phyloP scores from a whole-genome alignment of 2,329 filamentous ascomycete genomes.

The Talaromyces rugulosus region DNA sequence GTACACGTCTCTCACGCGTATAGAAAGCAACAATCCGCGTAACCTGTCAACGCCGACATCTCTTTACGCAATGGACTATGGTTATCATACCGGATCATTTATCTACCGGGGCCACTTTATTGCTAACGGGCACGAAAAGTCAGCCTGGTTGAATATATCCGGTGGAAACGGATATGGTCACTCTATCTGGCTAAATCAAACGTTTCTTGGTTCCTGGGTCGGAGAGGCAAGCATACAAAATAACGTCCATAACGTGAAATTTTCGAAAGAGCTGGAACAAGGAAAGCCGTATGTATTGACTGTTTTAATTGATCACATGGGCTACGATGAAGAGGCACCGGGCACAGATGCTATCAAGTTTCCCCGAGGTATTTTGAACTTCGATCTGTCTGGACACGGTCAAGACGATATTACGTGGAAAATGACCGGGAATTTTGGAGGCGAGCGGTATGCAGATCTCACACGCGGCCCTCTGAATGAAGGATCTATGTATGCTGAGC shows the following conservation, averaged over 20 bases:
- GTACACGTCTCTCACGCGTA: slow-evolving; percentile 60
- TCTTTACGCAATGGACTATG: slow-evolving; percentile 68
- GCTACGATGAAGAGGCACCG: slow-evolving; percentile 59
- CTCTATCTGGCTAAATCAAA: slow-evolving; percentile 63
- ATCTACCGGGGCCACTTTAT: slow-evolving; percentile 68
- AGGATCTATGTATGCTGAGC: slow-evolving; percentile 52
- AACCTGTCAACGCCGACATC: slow-evolving; percentile 60
- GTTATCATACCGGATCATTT: slow-evolving; percentile 65
- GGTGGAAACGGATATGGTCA: slow-evolving; percentile 49
- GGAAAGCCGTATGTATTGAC: slow-evolving; percentile 61
- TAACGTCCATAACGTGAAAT: slow-evolving; percentile 32
- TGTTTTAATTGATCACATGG: slow-evolving; percentile 68
- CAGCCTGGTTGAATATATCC: slow-evolving; percentile 53
- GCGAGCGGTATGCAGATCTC: slow-evolving; percentile 50
- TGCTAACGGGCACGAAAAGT: slow-evolving; percentile 56
- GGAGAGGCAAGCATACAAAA: slow-evolving; percentile 38
- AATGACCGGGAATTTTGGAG: slow-evolving; percentile 54
- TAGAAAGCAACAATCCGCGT: slow-evolving; percentile 54
- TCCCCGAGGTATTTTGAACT: slow-evolving; percentile 54
- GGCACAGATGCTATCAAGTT: slow-evolving; percentile 47
- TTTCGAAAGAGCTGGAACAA: slow-evolving; percentile 40
- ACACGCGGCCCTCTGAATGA: slow-evolving; percentile 55
- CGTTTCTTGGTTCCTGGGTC: slow-evolving; percentile 61
- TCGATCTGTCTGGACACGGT: slow-evolving; percentile 35
- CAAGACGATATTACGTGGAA: slow-evolving; percentile 46